These are phyloP conservation scores for Phycomyces nitens DNA, from an alignment of 192 early-diverging fungal genomes.

Conservation along the genomic window DNA sequence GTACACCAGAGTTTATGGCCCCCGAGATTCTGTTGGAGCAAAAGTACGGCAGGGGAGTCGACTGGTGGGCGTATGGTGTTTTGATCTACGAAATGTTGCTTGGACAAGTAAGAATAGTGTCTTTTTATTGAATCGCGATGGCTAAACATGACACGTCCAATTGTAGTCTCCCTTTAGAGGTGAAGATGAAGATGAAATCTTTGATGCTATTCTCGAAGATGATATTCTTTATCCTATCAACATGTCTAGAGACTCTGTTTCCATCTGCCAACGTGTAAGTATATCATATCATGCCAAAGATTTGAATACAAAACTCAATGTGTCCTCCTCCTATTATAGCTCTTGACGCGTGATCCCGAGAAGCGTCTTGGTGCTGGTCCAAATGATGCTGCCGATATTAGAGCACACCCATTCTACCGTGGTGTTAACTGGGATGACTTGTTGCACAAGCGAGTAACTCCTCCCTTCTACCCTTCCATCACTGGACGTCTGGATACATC, in stretches of 20 bases:
- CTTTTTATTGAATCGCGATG: too few relatives aligned
- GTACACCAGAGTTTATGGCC: slow-evolving; percentile 99
- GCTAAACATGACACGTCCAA: too few relatives aligned
- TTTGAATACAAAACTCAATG: too few relatives aligned
- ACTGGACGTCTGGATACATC: slow-evolving; percentile 76
- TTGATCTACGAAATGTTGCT: slow-evolving; percentile 90
- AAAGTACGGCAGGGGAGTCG: slow-evolving; percentile 91
- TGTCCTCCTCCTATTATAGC: too few relatives aligned
- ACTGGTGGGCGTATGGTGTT: slow-evolving; percentile 97
- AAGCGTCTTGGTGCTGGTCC: slow-evolving; percentile 81
- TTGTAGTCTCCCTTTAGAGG: slow-evolving; percentile 81
- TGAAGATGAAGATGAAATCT: slow-evolving; percentile 97
- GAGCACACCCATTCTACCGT: slow-evolving; percentile 89
- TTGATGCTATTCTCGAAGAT: slow-evolving; percentile 94
- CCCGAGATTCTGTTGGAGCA: slow-evolving; percentile 96
- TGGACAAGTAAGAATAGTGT: slow-evolving; percentile 47
- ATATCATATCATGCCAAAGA: too few relatives aligned
- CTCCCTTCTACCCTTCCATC: slow-evolving; percentile 88
- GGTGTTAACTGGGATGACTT: slow-evolving; percentile 96
- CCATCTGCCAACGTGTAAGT: slow-evolving; percentile 78
- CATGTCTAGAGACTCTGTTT: slow-evolving; percentile 91
- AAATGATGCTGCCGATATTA: slow-evolving; percentile 90
- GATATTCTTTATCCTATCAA: slow-evolving; percentile 93
- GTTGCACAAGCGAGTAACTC: slow-evolving; percentile 75
- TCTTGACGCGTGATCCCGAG: slow-evolving; percentile 85